Evolutionary conservation across 1,139 yeast genomes (phyloP), one percentile per base, ranked within the genome.

Genomic region (Saccharomyces hybrid): DNA sequence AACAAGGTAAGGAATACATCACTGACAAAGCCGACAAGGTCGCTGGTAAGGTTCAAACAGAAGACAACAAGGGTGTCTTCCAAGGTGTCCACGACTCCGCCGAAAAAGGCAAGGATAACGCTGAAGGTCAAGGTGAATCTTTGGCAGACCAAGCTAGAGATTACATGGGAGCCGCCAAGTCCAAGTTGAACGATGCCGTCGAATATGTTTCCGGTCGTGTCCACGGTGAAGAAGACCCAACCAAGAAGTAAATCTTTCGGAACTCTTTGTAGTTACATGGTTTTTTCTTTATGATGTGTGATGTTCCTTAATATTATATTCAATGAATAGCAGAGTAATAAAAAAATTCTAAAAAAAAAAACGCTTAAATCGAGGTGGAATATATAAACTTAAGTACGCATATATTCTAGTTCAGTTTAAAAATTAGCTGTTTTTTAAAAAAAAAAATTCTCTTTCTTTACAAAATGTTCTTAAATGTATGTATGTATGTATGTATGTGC

Each of bases 1-100:
- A 88, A 65, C 75, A 84, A 73, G 84, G 83, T 61, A 84, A 85
- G 77, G 96, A 89, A 76, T 58, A 71, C 46, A 83, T 81, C 59
- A 84, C 95, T 56, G 85, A 80, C 69, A 69, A 75, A 42, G 77
- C 76, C 62, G 96, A 89, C 78, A 76, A 79, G 68, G 72, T 79
- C 53, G 90, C 86, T 57, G 76, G 79, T 54, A 71, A 76, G 56
- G 67, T 76, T 53, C 79, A 81, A 59, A 89, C 95, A 58, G 82
- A 84, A 50, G 70, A 72, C 59, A 76, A 84, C 67, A 89, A 88
- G 79, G 82, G 91, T 31, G 71, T 78, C 58, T 67, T 79, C 55
- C 96, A 89, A 76, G 74, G 82, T 59, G 75, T 82, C 46, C 78
- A 83, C 62, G 96, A 89, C 73, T 68, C 74, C 34, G 66, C 73